Base-by-base conservation (phyloP, 352 stramenopile species). In the Aphanomyces astaci region DNA sequence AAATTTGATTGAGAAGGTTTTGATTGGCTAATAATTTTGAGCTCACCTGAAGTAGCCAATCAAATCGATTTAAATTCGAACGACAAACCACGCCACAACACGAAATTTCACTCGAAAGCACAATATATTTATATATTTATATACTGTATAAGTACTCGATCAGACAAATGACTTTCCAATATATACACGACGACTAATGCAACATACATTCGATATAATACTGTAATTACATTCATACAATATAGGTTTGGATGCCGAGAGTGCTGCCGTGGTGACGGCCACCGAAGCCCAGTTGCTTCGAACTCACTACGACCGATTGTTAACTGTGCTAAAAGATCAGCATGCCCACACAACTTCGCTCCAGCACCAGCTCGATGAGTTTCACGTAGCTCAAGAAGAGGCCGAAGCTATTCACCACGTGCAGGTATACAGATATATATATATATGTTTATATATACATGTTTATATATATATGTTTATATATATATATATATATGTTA, bases 251-350 rank as follows among this genome's bases (percentile, higher is more conserved):
- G 84, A 90, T 66, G 52, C 69, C 0, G 62, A 67, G 13, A 90
- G 78, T 19, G 81, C 76, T 0, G 46, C 70, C 45, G 80, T 77
- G 55, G 73, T 93, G 27, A 79, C 86, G 64, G 75, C 76, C 19
- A 80, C 75, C 2, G 84, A 92, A 70, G 80, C 83, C 1, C 73
- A 75, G 11, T 66, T 93, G 39, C 65, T 93, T 0, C 81, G 85
- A 2, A 87, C 84, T 27, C 91, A 93, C 71, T 93, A 93, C 46
- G 81, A 93, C 39, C 77, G 81, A 13, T 53, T 93, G 19, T 80
- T 93, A n/a, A 78, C 72, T 19, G 80, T 93, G 51, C 79, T 93
- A 2, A 49, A 56, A 7, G 60, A 66, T 28, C 60, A 66, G 43
- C 28, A 40, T 13, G n/a, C 54, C 30, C 48, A 57, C 36, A 66